These are phyloP conservation scores for Mycotypha africana DNA, from an alignment of 371 early-diverging fungal species.

Conservation along the genomic window DNA sequence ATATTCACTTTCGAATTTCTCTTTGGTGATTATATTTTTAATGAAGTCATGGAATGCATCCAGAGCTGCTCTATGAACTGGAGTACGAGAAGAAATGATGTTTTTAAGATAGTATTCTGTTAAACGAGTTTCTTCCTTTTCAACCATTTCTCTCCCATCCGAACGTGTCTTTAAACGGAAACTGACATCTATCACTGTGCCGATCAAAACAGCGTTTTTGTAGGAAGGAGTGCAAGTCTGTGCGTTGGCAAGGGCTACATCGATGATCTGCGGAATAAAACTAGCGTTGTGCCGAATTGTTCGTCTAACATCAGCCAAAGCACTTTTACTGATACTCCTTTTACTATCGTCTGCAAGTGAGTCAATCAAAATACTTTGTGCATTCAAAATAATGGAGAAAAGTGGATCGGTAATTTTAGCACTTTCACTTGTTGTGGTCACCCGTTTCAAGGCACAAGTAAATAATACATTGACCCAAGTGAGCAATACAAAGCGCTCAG, in stretches of 20 bases:
- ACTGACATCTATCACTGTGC: constrained; percentile 52
- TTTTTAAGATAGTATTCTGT: constrained; percentile 60
- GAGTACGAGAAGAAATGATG: constrained; percentile 51
- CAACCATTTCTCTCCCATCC: constrained; percentile 27
- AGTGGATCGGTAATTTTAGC: constrained; percentile 17
- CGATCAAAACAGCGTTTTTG: constrained; percentile 54
- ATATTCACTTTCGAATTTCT: constrained; percentile 45
- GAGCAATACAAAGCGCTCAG: constrained; percentile 52
- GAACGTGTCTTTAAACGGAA: constrained; percentile 41
- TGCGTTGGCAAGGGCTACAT: constrained; percentile 35
- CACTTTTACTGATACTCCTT: constrained; percentile 45
- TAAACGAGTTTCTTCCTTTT: constrained; percentile 39
- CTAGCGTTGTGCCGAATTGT: constrained; percentile 48
- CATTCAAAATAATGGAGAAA: constrained; percentile 33
- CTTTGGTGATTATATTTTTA: constrained; percentile 39
- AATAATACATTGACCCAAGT: constrained; percentile 56
- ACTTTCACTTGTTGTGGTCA: constrained; percentile 13
- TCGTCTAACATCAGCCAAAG: constrained; percentile 53
- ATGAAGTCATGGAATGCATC: constrained; percentile 60
- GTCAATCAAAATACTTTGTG: constrained; percentile 52
- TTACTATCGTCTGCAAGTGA: constrained; percentile 39
- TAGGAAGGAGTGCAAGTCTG: constrained; percentile 41
- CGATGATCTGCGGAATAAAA: constrained; percentile 43
- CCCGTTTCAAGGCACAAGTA: constrained; percentile 24
- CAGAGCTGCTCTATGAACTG: constrained; percentile 47